These are phyloP conservation scores for Leishmania tarentolae DNA, from an alignment of 208 protist genomes.

Conservation along the genomic window DNA sequence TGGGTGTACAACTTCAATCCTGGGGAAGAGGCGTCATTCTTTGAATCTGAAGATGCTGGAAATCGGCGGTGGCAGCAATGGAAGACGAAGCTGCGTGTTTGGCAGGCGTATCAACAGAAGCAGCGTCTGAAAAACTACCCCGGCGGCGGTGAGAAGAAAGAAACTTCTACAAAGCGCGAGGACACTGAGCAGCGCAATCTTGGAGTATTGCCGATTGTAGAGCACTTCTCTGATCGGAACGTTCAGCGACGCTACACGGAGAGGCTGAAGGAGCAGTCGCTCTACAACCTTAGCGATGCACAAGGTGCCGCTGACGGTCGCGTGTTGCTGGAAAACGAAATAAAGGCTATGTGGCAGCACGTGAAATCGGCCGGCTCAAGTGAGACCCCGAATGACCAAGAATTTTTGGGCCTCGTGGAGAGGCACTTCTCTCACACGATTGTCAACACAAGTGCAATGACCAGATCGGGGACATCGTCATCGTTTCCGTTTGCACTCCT, in stretches of 20 bases:
- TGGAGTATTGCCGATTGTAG: background rate
- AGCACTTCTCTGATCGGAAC: constrained; percentile 27
- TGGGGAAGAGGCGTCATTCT: constrained; percentile 48
- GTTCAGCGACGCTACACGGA: constrained; percentile 9
- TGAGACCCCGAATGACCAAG: constrained; percentile 3
- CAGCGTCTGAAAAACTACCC: background rate
- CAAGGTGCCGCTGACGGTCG: constrained; percentile 1
- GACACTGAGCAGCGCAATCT: background rate
- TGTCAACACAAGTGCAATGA: background rate
- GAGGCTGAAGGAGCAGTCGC: constrained; percentile 7
- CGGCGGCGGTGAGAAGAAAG: background rate
- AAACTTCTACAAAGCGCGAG: background rate
- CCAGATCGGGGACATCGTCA: background rate
- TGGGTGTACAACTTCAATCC: constrained; percentile 44
- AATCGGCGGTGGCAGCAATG: constrained; percentile 39
- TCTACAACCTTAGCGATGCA: constrained; percentile 9
- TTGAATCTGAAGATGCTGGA: constrained; percentile 47
- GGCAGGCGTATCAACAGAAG: constrained; percentile 22
- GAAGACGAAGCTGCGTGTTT: constrained; percentile 17
- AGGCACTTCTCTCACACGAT: constrained; percentile 32
- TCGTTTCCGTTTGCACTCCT: constrained; percentile 1
- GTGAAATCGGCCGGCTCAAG: constrained; percentile 3
- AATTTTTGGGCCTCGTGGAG: constrained; percentile 23
- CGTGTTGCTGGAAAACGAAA: background rate
- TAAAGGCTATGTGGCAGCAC: constrained; percentile 13